Evolutionary conservation across 2,329 filamentous ascomycete species (phyloP).

Genomic region (Fusarium sublunatum): DNA sequence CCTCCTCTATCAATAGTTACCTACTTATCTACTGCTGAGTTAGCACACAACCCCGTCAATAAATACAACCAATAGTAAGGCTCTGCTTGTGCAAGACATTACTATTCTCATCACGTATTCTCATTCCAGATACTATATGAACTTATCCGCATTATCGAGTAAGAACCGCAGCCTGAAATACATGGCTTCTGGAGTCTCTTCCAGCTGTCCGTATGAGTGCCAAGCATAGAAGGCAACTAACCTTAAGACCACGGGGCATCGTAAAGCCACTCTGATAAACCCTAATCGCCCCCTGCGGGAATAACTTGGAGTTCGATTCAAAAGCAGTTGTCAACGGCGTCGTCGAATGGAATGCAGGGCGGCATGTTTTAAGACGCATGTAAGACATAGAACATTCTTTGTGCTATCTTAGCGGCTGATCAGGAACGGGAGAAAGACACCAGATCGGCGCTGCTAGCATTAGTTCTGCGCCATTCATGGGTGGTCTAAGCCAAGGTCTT

Average conservation of each 20-base stretch:
- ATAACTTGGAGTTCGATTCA: neutral
- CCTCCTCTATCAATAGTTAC: neutral
- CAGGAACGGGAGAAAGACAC: slow-evolving; percentile 20
- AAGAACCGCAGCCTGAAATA: neutral
- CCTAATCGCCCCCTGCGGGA: too few species aligned
- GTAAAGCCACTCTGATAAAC: too few species aligned
- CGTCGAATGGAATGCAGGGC: slow-evolving; percentile 18
- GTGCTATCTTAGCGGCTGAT: slow-evolving; percentile 7
- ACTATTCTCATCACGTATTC: neutral
- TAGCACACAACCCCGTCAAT: too few species aligned
- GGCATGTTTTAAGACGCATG: neutral
- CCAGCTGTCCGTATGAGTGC: neutral
- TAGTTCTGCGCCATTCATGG: neutral
- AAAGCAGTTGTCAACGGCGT: slow-evolving; percentile 2
- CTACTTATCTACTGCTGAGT: neutral
- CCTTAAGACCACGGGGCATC: neutral
- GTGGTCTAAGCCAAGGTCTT: neutral
- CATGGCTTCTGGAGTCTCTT: neutral
- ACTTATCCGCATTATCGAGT: neutral
- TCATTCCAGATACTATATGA: neutral
- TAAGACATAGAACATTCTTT: slow-evolving; percentile 19
- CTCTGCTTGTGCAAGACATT: too few species aligned
- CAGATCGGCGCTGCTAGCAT: slow-evolving; percentile 1
- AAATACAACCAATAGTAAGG: too few species aligned
- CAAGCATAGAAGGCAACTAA: slow-evolving; percentile 4